A percentile compares a stretch with the other conserved stretches of the same genome.
Evolutionary conservation across 2,329 filamentous ascomycete species (phyloP).

Genomic region (Neospermospora avenae): DNA sequence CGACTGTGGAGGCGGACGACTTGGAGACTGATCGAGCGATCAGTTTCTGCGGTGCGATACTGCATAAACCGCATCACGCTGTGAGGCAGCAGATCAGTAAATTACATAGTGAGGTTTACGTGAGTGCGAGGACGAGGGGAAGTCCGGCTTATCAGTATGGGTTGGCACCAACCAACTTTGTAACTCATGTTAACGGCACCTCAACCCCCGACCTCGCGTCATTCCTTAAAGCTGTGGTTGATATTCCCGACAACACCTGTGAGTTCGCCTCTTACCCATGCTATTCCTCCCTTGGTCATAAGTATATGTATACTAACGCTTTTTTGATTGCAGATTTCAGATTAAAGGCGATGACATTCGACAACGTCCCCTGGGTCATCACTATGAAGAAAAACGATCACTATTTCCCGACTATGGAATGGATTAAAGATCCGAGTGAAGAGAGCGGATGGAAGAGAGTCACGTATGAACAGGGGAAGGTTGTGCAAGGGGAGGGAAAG

Average conservation of each 20-base stretch:
- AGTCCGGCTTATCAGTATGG: slow-evolving; percentile 87
- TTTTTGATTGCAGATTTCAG: slow-evolving; percentile 72
- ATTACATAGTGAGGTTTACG: slow-evolving; percentile 93
- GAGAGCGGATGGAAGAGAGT: slow-evolving; percentile 60
- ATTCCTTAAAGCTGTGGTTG: slow-evolving; percentile 77
- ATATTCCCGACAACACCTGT: slow-evolving; percentile 94
- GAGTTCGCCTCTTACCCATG: slow-evolving; percentile 34
- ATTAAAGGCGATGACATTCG: slow-evolving; percentile 94
- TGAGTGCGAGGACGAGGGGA: slow-evolving; percentile 79
- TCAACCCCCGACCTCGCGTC: slow-evolving; percentile 76
- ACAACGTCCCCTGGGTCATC: slow-evolving; percentile 98
- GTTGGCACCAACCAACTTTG: slow-evolving; percentile 93
- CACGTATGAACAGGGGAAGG: slow-evolving; percentile 56
- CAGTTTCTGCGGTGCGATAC: slow-evolving; percentile 89
- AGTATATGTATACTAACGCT: too few species aligned
- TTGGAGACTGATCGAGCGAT: slow-evolving; percentile 90
- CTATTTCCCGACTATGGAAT: slow-evolving; percentile 75
- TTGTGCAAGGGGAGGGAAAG: slow-evolving; percentile 50
- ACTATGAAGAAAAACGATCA: slow-evolving; percentile 99
- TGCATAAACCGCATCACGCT: slow-evolving; percentile 92
- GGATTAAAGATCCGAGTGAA: slow-evolving; percentile 60
- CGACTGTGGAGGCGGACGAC: slow-evolving; percentile 83
- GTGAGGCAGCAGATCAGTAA: slow-evolving; percentile 97
- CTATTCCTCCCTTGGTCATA: slow-evolving; percentile 18
- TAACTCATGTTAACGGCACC: slow-evolving; percentile 90